Percentiles rank a stretch among this genome's conserved stretches.
phyloP scores from a whole-genome alignment of 495 filamentous ascomycete genomes.

The Eremomyces bilateralis region DNA sequence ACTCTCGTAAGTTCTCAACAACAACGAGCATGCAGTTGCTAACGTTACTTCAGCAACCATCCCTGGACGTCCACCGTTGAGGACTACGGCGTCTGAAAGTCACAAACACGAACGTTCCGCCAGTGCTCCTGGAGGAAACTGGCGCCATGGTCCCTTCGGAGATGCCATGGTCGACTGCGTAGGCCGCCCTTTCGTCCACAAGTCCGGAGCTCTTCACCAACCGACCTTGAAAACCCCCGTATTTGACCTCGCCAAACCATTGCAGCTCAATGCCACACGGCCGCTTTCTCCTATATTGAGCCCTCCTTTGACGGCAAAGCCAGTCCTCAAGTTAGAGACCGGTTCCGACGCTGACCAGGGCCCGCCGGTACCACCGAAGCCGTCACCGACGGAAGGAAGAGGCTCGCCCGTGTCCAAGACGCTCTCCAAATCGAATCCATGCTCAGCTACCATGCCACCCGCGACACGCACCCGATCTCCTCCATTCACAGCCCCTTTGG shows the following conservation, averaged over 20 bases:
- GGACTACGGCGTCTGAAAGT: slow-evolving; percentile 9
- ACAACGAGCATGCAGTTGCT: slow-evolving; percentile 12
- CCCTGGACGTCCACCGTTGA: slow-evolving; percentile 41
- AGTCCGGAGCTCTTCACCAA: neutral
- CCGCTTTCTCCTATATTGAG: slow-evolving; percentile 13
- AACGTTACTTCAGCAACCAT: slow-evolving; percentile 35
- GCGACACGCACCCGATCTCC: too few species aligned
- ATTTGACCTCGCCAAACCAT: too few species aligned
- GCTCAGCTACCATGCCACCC: slow-evolving; percentile 11
- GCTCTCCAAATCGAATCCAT: slow-evolving; percentile 3
- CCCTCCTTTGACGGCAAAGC: slow-evolving; percentile 10
- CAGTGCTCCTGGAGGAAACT: slow-evolving; percentile 30
- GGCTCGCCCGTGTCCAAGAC: too few species aligned
- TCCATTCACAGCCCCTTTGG: too few species aligned
- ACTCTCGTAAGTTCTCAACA: slow-evolving; percentile 42
- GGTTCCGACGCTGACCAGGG: slow-evolving; percentile 19
- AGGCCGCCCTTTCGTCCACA: slow-evolving; percentile 1
- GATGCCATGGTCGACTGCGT: slow-evolving; percentile 14
- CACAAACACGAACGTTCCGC: slow-evolving; percentile 35
- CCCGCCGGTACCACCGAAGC: slow-evolving; percentile 27
- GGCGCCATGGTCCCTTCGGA: slow-evolving; percentile 14
- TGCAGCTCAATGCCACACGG: too few species aligned
- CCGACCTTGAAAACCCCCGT: too few species aligned
- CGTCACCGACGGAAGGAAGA: slow-evolving; percentile 10
- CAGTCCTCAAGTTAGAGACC: slow-evolving; percentile 14